A percentile compares a stretch with the other conserved stretches of the same genome.
Conservation (phyloP, 441 rosid species). For the Pelargonium australe region DNA sequence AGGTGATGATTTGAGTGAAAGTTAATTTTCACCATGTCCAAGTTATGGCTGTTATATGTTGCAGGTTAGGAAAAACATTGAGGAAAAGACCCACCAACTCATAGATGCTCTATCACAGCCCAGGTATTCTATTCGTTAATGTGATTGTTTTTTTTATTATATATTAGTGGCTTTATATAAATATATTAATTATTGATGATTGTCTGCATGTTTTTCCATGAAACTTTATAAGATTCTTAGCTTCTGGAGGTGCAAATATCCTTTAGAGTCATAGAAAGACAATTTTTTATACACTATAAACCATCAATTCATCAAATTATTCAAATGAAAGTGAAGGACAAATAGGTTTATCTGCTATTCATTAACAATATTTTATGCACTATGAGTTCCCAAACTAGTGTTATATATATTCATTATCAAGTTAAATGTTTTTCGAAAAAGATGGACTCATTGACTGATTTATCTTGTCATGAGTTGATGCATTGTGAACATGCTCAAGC, state of each 20-base stretch:
- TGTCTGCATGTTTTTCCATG: not conserved
- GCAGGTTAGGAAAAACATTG: slow-evolving; percentile 67
- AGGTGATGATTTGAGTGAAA: not conserved
- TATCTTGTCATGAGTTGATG: too few relatives aligned
- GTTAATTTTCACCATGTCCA: not conserved
- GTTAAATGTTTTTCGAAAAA: too few relatives aligned
- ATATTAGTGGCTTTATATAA: not conserved
- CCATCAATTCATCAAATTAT: too few relatives aligned
- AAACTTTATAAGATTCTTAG: not conserved
- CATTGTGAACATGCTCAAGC: too few relatives aligned
- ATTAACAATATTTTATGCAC: too few relatives aligned
- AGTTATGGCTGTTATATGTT: slow-evolving; percentile 16
- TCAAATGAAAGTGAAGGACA: too few relatives aligned
- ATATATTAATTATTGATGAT: not conserved
- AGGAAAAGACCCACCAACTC: slow-evolving; percentile 61
- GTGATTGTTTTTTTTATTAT: slow-evolving; percentile 9
- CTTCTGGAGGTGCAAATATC: not conserved
- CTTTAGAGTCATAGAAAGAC: not conserved
- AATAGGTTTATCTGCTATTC: too few relatives aligned
- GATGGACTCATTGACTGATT: too few relatives aligned
- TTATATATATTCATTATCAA: too few relatives aligned
- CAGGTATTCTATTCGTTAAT: slow-evolving; percentile 37
- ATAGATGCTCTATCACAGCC: slow-evolving; percentile 82
- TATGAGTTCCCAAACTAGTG: too few relatives aligned
- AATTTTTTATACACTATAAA: too few relatives aligned